Conservation (phyloP, 179 eudicot genomes). For the Beta macrorhiza region DNA sequence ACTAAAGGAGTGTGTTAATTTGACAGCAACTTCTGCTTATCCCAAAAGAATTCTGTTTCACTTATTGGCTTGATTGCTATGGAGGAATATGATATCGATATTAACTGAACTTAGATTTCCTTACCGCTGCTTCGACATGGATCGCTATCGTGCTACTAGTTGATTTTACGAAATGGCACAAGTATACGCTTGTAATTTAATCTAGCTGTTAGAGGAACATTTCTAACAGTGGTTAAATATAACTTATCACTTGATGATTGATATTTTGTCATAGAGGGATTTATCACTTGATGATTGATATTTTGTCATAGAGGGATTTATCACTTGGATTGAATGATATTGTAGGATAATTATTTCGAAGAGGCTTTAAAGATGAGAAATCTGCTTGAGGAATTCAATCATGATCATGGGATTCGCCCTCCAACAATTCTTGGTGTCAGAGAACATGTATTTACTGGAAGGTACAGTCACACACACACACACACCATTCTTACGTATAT, state of each 20-base stretch:
- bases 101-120: background rate
- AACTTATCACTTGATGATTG: too few species aligned
- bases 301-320: slow-evolving; percentile 2
- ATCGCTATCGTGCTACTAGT: background rate
- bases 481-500: too few species aligned
- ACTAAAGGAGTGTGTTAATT: too few species aligned
- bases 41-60: background rate
- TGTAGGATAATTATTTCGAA: slow-evolving; percentile 95
- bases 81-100: background rate
- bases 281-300: background rate
- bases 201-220: background rate
- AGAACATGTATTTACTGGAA: slow-evolving; percentile 98
- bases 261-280: too few species aligned
- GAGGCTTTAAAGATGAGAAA: slow-evolving; percentile 99
- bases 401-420: slow-evolving; percentile 77
- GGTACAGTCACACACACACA: slow-evolving; percentile 40
- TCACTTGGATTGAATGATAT: slow-evolving; percentile 16
- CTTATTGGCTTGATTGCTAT: background rate
- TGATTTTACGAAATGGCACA: background rate
- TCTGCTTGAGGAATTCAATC: slow-evolving; percentile 88
- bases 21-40: too few species aligned
- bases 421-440: slow-evolving; percentile 96
- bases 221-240: background rate
- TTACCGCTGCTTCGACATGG: background rate
- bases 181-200: background rate